Evolutionary conservation across 2,329 filamentous ascomycete species (phyloP).

Genomic region (Septoria petroselini): DNA sequence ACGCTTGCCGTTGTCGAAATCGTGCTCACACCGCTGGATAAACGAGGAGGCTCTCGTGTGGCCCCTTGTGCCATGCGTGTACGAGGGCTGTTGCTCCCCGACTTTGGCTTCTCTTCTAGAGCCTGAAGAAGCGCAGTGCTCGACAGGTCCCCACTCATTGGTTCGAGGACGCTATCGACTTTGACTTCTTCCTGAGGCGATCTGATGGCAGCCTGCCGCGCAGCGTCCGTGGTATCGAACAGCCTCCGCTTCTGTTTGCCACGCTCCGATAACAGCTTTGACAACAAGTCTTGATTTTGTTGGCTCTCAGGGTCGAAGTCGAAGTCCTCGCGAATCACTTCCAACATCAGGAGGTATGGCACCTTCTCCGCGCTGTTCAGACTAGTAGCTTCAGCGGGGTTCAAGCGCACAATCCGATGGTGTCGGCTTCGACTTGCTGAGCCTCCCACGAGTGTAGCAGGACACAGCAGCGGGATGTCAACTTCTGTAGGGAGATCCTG

Average conservation of each 20-base stretch:
- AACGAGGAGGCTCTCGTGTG: conserved; percentile 47
- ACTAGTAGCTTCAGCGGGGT: conserved; percentile 79
- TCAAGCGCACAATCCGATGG: conserved; percentile 77
- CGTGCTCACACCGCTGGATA: conserved; percentile 62
- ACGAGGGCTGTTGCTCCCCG: conserved; percentile 30
- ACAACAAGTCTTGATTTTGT: conserved; percentile 66
- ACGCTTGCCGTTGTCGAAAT: conserved; percentile 59
- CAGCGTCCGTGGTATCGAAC: conserved; percentile 60
- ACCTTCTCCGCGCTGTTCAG: conserved; percentile 85
- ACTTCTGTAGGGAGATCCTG: conserved; percentile 80
- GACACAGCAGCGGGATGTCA: conserved; percentile 78
- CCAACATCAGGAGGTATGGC: conserved; percentile 79
- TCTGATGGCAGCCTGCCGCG: conserved; percentile 46
- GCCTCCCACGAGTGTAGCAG: conserved; percentile 69
- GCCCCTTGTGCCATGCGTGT: conserved; percentile 18
- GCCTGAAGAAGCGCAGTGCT: conserved; percentile 67
- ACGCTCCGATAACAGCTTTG: conserved; percentile 64
- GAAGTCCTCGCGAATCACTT: conserved; percentile 77
- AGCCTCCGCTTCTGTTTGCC: conserved; percentile 53
- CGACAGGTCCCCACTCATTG: conserved; percentile 72
- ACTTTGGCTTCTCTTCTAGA: conserved; percentile 49
- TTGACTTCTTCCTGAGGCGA: conserved; percentile 44
- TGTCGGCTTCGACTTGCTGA: conserved; percentile 72
- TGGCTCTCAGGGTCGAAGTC: conserved; percentile 72
- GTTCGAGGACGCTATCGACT: conserved; percentile 77